Evolutionary conservation across 768 basidiomycete species (phyloP).

Genomic region (Agaricus sinodeliciosus): DNA sequence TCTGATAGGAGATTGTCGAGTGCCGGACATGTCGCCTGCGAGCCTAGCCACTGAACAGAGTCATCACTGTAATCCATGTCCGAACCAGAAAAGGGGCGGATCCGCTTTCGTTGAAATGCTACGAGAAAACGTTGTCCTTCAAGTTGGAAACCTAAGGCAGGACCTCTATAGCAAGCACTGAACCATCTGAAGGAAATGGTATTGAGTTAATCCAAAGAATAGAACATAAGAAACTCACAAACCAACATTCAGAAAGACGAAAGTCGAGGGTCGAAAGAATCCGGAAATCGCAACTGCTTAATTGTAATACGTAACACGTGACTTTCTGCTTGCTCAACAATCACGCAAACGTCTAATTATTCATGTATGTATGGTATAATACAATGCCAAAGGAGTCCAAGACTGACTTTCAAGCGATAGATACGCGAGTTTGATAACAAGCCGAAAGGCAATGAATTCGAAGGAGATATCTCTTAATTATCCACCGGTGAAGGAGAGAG

Average conservation of each 20-base stretch:
- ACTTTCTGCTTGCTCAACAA: background rate
- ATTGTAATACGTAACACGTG: background rate
- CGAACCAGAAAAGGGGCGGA: background rate
- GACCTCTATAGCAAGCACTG: background rate
- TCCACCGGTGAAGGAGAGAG: slow-evolving; percentile 5
- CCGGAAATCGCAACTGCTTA: background rate
- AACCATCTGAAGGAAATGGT: too few species aligned
- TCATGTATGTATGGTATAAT: background rate
- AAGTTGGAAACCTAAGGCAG: background rate
- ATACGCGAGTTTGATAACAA: background rate
- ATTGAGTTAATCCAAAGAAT: background rate
- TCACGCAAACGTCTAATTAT: too few species aligned
- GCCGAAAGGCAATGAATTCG: background rate
- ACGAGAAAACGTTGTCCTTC: background rate
- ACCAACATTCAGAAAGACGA: too few species aligned
- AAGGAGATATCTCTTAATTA: background rate
- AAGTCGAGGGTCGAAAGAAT: too few species aligned
- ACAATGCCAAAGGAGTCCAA: background rate
- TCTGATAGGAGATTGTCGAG: slow-evolving; percentile 17
- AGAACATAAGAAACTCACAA: background rate
- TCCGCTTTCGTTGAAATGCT: background rate
- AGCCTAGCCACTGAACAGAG: slow-evolving; percentile 18
- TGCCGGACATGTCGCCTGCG: slow-evolving; percentile 16
- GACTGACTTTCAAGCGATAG: too few species aligned
- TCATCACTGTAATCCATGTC: slow-evolving; percentile 10